These are phyloP conservation scores for Naumovozyma castellii DNA, from an alignment of 805 yeast genomes.

Conservation along the genomic window DNA sequence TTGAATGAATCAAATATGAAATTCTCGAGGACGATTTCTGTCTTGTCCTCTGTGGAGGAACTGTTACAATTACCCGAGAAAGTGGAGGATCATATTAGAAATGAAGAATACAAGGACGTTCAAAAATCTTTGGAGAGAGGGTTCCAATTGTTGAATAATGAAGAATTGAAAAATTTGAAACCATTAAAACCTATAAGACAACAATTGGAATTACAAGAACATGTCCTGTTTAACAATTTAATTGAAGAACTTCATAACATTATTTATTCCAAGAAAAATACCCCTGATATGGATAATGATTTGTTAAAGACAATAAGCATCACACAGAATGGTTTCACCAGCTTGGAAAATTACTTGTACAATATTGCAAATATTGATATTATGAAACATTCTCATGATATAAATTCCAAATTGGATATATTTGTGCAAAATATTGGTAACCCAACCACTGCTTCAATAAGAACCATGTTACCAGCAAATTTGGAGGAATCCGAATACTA, in stretches of 20 bases:
- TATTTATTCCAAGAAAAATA: conserved; percentile 44
- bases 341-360: conserved; percentile 45
- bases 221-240: conserved; percentile 56
- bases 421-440: conserved; percentile 18
- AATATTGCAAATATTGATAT: conserved; percentile 52
- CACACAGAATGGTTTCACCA: conserved; percentile 27
- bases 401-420: conserved; percentile 29
- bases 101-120: conserved; percentile 59
- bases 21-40: conserved; percentile 60
- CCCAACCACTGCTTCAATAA: neutral
- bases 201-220: conserved; percentile 47
- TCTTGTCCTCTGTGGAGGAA: conserved; percentile 56
- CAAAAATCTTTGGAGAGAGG: conserved; percentile 44
- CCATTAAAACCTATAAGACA: conserved; percentile 43
- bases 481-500: conserved; percentile 22
- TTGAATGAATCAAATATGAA: conserved; percentile 53
- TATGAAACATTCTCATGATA: conserved; percentile 37
- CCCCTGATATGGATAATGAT: conserved; percentile 10
- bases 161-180: conserved; percentile 48
- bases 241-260: conserved; percentile 70
- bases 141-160: conserved; percentile 38
- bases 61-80: conserved; percentile 49
- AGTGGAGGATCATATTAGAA: conserved; percentile 59
- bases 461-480: neutral
- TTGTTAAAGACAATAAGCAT: conserved; percentile 17